A percentile compares a stretch with the other conserved stretches of the same genome.
Conservation (phyloP, 306 rosid genomes). For the Vachellia pachyceras region DNA sequence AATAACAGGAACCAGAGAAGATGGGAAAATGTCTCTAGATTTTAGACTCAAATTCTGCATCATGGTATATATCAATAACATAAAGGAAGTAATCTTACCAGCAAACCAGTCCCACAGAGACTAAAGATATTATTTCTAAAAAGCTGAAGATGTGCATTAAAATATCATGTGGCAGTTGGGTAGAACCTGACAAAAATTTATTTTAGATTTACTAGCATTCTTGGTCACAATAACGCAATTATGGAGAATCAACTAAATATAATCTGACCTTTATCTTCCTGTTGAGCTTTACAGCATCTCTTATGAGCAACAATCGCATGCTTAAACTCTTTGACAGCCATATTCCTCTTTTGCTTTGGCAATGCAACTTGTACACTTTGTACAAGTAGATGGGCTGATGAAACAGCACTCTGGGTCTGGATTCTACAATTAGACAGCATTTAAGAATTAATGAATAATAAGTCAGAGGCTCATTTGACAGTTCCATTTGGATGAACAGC, state of each 20-base stretch:
- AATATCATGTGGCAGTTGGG: conserved; percentile 69
- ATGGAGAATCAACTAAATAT: neutral
- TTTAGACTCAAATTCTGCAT: neutral
- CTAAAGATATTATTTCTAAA: conserved; percentile 73
- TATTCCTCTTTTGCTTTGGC: conserved; percentile 80
- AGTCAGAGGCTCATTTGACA: conserved; percentile 8
- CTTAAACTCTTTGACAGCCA: conserved; percentile 72
- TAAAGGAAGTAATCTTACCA: conserved; percentile 54
- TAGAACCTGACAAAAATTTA: conserved; percentile 52
- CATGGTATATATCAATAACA: conserved; percentile 11
- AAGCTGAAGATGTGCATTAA: conserved; percentile 73
- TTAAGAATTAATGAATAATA: conserved; percentile 12
- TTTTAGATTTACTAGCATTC: conserved; percentile 27
- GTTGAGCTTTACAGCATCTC: conserved; percentile 65
- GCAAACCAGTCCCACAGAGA: conserved; percentile 63
- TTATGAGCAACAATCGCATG: conserved; percentile 79
- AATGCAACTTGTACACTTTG: conserved; percentile 71
- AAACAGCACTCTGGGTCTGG: conserved; percentile 68
- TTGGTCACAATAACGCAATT: conserved; percentile 8
- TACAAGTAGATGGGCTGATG: conserved; percentile 66
- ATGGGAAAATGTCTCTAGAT: neutral
- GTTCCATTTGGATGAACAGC: conserved; percentile 4
- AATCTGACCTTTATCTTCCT: conserved; percentile 59
- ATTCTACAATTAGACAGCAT: conserved; percentile 54
- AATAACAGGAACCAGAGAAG: neutral